phyloP scores from a whole-genome alignment of 176 grass and related monocot genomes.

The Rhynchospora pubera region DNA sequence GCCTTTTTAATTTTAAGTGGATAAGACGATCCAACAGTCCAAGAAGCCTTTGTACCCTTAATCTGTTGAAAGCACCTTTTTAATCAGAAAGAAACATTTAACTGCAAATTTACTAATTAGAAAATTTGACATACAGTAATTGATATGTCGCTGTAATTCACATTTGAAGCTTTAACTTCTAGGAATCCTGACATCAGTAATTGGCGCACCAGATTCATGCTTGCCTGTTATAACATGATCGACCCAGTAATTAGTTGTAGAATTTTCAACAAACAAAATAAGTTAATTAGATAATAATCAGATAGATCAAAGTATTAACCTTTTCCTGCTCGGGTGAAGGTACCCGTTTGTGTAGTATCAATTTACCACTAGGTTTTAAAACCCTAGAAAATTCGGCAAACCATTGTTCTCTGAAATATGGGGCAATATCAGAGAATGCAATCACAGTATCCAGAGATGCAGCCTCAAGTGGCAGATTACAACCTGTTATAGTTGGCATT shows the following conservation, averaged over 20 bases:
- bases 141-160: background rate
- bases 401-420: slow-evolving; percentile 28
- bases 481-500: slow-evolving; percentile 2
- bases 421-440: background rate
- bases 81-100: background rate
- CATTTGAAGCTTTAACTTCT: slow-evolving; percentile 11
- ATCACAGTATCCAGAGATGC: slow-evolving; percentile 13
- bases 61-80: slow-evolving; percentile 4
- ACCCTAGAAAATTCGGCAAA: slow-evolving; percentile 29
- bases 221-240: slow-evolving; percentile 3
- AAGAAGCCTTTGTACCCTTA: slow-evolving; percentile 37
- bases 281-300: background rate
- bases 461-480: slow-evolving; percentile 10
- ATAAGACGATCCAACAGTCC: slow-evolving; percentile 36
- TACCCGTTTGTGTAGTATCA: slow-evolving; percentile 24
- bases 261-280: background rate
- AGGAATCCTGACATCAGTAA: slow-evolving; percentile 33
- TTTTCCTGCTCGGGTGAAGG: slow-evolving; percentile 9
- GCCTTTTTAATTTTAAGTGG: slow-evolving; percentile 14
- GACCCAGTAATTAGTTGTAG: background rate
- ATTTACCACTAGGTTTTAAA: slow-evolving; percentile 34
- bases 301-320: slow-evolving; percentile 10
- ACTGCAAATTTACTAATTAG: background rate
- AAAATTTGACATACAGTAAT: slow-evolving; percentile 1
- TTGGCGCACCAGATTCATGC: slow-evolving; percentile 19